These are phyloP conservation scores for Syzygium syzygioides DNA, from an alignment of 441 rosid genomes.

Conservation along the genomic window DNA sequence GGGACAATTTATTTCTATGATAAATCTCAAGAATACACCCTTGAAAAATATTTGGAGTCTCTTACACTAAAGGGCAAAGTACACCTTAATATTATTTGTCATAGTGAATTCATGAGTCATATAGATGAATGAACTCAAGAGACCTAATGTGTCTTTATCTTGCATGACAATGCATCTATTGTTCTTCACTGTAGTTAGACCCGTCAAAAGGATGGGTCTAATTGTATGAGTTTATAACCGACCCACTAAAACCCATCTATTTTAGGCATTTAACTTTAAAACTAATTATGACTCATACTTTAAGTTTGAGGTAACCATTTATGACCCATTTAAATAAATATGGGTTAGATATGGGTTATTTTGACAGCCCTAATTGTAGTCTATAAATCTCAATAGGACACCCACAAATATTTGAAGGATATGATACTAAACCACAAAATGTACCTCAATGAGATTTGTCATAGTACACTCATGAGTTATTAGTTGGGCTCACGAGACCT, in stretches of 20 bases:
- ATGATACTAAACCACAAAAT: neutral
- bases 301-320: too few relatives aligned
- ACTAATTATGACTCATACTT: too few relatives aligned
- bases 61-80: neutral
- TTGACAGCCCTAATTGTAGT: neutral
- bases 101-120: neutral
- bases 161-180: neutral
- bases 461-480: too few relatives aligned
- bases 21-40: neutral
- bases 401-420: neutral
- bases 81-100: neutral
- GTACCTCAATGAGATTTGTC: neutral
- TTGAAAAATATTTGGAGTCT: neutral
- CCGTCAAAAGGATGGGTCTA: too few relatives aligned
- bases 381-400: neutral
- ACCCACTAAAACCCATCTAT: too few relatives aligned
- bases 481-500: neutral
- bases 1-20: neutral
- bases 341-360: too few relatives aligned
- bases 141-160: neutral
- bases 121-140: neutral
- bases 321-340: too few relatives aligned
- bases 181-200: neutral
- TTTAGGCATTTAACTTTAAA: too few relatives aligned
- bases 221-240: too few relatives aligned